Evolutionary conservation across 2,329 filamentous ascomycete species (phyloP).

Genomic region (Phialophora macrospora): DNA sequence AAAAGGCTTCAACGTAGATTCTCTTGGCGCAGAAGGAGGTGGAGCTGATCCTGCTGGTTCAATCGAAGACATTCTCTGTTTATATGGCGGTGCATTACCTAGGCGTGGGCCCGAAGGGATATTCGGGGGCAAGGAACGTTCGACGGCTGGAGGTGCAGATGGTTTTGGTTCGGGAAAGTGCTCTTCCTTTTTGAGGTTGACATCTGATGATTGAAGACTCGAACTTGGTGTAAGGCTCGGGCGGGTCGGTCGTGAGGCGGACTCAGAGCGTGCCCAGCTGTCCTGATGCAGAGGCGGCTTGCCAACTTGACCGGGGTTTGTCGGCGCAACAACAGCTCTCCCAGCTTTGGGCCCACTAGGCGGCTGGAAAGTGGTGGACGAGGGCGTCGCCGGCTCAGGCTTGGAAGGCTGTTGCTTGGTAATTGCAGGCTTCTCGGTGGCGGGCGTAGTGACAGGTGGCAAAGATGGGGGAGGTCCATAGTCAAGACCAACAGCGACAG

Average conservation of each 20-base stretch:
- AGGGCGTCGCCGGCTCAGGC: conserved; percentile 14
- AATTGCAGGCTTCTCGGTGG: conserved; percentile 26
- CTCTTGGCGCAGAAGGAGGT: conserved; percentile 26
- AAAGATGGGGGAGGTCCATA: conserved; percentile 39
- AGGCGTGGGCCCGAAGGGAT: conserved; percentile 38
- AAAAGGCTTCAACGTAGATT: conserved; percentile 23
- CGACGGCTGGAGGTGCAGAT: conserved; percentile 21
- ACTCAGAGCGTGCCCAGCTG: conserved; percentile 28
- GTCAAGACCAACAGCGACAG: conserved; percentile 35
- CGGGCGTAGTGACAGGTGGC: conserved; percentile 32
- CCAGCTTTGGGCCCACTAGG: conserved; percentile 53
- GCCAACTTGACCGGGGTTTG: conserved; percentile 11
- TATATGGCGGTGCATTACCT: conserved; percentile 27
- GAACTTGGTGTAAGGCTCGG: conserved; percentile 15
- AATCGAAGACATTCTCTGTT: conserved; percentile 32
- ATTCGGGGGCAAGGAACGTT: conserved; percentile 36
- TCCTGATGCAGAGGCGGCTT: conserved; percentile 30
- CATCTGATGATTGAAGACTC: conserved; percentile 25
- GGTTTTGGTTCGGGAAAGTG: conserved; percentile 25
- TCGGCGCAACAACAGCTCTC: conserved; percentile 36
- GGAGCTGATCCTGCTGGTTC: conserved; percentile 27
- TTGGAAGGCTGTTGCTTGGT: conserved; percentile 24
- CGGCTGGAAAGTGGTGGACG: conserved; percentile 43
- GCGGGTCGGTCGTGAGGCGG: conserved; percentile 28
- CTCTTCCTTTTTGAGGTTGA: conserved; percentile 28